Evolutionary conservation across 2,329 filamentous ascomycete species (phyloP), one percentile per base, ranked within the genome.

Genomic region (Sphaerulina musiva): DNA sequence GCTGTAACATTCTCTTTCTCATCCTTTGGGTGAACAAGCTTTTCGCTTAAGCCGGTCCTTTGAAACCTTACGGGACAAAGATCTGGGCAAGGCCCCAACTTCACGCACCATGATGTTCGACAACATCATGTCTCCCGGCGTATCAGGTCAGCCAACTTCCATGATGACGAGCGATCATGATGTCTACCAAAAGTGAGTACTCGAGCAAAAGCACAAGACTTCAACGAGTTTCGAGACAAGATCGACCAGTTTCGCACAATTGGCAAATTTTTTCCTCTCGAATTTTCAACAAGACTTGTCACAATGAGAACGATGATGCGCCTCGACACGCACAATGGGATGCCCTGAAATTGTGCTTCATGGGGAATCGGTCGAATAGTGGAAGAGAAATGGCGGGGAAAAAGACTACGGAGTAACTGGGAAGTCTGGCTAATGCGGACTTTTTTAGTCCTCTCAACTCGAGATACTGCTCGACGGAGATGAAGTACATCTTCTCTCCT

Each of bases 401-500:
- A 29, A 29, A 6, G 26, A 29, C 26, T 29, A 29, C 26, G 4
- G 26, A 29, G 26, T 29, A 2, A 29, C 26, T 7, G 26, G 3
- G 26, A 29, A 29, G 26, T 29, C 26, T 29, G 14, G 52, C 62
- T 63, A 49, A 64, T 49, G 40, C 52, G 26, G 6, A 29, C 5
- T 83, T 85, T 69, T 8, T 2, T 73, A 89, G 86, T 42, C 81
- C 85, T 34, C 75, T 90, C 63, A 83, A 80, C 61, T 79, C 78
- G 63, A 81, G 89, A 64, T 93, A 93, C 76, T 84, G 83, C 72
- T 86, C 76, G 62, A 68, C 70, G 62, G 86, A 87, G 73, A 91
- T 93, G 86, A 80, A 84, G 64, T 78, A 80, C 60, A 81, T 95
- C 58, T 96, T 95, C 77, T 85, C 84, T 63, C 82, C 85, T 55